Evolutionary conservation across 176 grass and related monocot species (phyloP), one percentile per base, ranked within the genome.

Genomic region (Carex scoparia): DNA sequence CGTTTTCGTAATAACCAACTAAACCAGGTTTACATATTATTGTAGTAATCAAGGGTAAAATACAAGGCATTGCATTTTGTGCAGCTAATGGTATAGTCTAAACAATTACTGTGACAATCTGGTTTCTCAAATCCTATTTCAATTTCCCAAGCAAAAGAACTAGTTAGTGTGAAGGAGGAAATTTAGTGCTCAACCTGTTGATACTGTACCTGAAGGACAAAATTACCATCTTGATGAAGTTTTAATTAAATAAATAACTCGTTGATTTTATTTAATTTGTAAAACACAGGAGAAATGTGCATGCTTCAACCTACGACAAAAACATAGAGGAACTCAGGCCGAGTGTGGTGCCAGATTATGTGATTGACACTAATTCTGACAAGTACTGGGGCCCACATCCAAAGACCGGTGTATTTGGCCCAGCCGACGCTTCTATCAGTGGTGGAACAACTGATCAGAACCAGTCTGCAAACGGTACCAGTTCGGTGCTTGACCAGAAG

Each of bases 341-440:
- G 60, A 82, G 65, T 48, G 75, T 95, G 68, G 95, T 98, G 86
- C 96, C 93, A 71, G 91, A 98, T 87, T 86, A 95, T 95, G 96
- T 95, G 91, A 98, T 98, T 87, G 69, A 89, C 71, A 83, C 7
- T 3, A 84, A 12, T 56, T 88, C 96, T 3, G 90, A 95, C 87
- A 98, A 94, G 83, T 98, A 95, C 85, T 98, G 96, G 96, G 81
- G 85, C 28, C 96, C 96, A 0, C 84, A 98, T 83, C 96, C 96
- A 0, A 91, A 83, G 66, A 98, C 93, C 89, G 96, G 96, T 67
- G 93, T 98, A 8, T 98, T 98, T 85, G 91, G 88, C 11, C 96
- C 95, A 0, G 76, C 88, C 2, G 86, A 91, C 66, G 12, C 81
- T 64, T 81, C 80, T 23, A 31, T 16, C 44, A 69, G 32, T 69